Evolutionary conservation across 2,329 filamentous ascomycete species (phyloP), one percentile per base, ranked within the genome.

Genomic region (Leptographium wingfieldii): DNA sequence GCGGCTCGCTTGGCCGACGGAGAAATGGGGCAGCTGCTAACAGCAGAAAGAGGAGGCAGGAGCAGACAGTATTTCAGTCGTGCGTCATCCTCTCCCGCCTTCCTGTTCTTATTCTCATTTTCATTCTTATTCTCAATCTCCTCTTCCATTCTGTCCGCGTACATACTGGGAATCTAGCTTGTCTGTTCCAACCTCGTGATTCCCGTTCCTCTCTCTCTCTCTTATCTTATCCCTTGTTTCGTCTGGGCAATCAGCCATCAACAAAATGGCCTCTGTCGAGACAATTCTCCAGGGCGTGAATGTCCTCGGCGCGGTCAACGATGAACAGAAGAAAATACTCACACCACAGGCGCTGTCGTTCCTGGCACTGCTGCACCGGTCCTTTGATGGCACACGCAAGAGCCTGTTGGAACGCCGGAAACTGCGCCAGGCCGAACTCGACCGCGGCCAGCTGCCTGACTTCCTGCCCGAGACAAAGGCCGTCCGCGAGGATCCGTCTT

Each of bases 391-490:
- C 65, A 92, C 87, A 60, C 89, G 94, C 75, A 96, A 96, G 80
- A 79, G 81, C 56, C 84, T 99, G 52, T 84, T 99, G 59, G 87
- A 96, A 76, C 86, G 91, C 69, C 90, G 94, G 68, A 82, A 87
- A 68, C 77, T 86, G 66, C 88, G 92, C 70, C 94, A 97, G 78
- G 87, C 88, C 67, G 92, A 96, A 81, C 85, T 97, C 64, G 92
- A 97, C 78, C 87, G 87, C 72, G 94, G 94, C 66, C 76, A 84
- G 59, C 80, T 96, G 53, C 91, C 91, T 63, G 92, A 97, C 75
- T 97, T 99, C 79, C 83, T 97, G 59, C 90, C 92, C 62, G 90
- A 97, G 82, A 97, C 94, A 62, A 92, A 84, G 77, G 87, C 94
- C 77, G 92, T 99, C 73, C 90, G 94, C 68, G 92, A 97, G 68